Percentiles rank a stretch among this genome's conserved stretches.
Evolutionary conservation across 371 early-diverging fungal species (phyloP).

Genomic region (Syncephalis plumigaleata): DNA sequence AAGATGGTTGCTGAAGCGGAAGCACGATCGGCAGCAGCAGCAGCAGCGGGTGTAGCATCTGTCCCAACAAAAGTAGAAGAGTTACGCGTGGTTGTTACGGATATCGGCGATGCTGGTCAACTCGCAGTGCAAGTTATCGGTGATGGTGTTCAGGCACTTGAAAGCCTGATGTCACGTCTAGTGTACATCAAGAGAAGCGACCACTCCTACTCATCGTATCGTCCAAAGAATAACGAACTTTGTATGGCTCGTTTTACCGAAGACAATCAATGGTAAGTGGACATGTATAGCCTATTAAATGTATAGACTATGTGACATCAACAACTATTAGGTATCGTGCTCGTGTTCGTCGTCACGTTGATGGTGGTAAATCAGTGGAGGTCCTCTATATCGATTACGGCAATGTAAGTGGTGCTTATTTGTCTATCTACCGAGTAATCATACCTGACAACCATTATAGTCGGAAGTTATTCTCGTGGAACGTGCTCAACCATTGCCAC

Average conservation of each 20-base stretch:
- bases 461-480: conserved; percentile 36
- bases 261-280: conserved; percentile 66
- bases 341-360: conserved; percentile 38
- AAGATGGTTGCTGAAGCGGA: conserved; percentile 13
- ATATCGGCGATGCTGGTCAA: conserved; percentile 46
- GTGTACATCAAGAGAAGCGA: conserved; percentile 25
- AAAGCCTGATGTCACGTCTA: conserved; percentile 68
- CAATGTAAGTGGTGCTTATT: conserved; percentile 29
- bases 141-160: conserved; percentile 48
- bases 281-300: not conserved
- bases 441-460: no score
- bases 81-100: conserved; percentile 67
- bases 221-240: conserved; percentile 52
- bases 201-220: conserved; percentile 16
- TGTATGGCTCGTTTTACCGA: conserved; percentile 72
- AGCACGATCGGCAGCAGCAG: conserved; percentile 14
- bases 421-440: no score
- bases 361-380: conserved; percentile 39
- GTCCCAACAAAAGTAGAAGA: conserved; percentile 43
- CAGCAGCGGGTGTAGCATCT: conserved; percentile 13
- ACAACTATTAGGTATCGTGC: conserved; percentile 30
- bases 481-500: conserved; percentile 42
- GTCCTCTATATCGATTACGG: conserved; percentile 87
- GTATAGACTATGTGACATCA: not conserved
- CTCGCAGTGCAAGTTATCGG: conserved; percentile 67